A percentile compares a stretch with the other conserved stretches of the same genome.
phyloP scores from a whole-genome alignment of 2,329 filamentous ascomycete species.

The Arthrinium phaeospermum region DNA sequence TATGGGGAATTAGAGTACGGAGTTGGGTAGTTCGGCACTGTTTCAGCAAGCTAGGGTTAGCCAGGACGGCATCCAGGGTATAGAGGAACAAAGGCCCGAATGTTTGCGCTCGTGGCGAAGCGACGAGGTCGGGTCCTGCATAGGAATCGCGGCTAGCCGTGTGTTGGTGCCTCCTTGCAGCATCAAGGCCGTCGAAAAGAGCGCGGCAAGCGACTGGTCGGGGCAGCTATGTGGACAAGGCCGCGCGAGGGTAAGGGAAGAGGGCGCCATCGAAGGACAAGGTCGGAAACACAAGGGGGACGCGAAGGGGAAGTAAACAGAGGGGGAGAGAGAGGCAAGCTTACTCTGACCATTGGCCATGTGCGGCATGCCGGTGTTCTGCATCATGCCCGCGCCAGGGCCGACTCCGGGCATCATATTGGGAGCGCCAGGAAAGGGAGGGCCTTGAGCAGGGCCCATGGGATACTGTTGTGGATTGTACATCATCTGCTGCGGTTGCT shows the following conservation, averaged over 20 bases:
- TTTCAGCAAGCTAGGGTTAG: conserved; percentile 32
- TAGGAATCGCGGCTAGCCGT: conserved; percentile 20
- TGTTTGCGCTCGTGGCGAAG: conserved; percentile 16
- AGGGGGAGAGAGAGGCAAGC: conserved; percentile 42
- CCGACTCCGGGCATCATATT: conserved; percentile 62
- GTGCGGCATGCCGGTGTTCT: conserved; percentile 63
- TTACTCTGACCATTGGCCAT: conserved; percentile 68
- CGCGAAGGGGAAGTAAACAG: conserved; percentile 30
- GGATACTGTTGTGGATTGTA: conserved; percentile 64
- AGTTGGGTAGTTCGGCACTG: conserved; percentile 62
- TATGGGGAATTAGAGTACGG: conserved; percentile 65
- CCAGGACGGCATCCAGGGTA: conserved; percentile 23
- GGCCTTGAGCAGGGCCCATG: conserved; percentile 53
- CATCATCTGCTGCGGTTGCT: conserved; percentile 55
- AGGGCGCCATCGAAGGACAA: conserved; percentile 13
- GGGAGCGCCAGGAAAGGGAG: conserved; percentile 54
- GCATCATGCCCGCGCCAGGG: conserved; percentile 65
- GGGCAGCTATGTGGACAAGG: not conserved
- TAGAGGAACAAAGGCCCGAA: conserved; percentile 2
- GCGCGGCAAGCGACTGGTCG: not conserved
- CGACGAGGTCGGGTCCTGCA: conserved; percentile 23
- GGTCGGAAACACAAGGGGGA: conserved; percentile 12
- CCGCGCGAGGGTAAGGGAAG: conserved; percentile 26
- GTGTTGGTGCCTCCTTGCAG: conserved; percentile 25
- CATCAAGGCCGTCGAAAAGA: not conserved